Base-by-base conservation (phyloP, 1,284 basidiomycete species). In the Coniophora puteana region DNA sequence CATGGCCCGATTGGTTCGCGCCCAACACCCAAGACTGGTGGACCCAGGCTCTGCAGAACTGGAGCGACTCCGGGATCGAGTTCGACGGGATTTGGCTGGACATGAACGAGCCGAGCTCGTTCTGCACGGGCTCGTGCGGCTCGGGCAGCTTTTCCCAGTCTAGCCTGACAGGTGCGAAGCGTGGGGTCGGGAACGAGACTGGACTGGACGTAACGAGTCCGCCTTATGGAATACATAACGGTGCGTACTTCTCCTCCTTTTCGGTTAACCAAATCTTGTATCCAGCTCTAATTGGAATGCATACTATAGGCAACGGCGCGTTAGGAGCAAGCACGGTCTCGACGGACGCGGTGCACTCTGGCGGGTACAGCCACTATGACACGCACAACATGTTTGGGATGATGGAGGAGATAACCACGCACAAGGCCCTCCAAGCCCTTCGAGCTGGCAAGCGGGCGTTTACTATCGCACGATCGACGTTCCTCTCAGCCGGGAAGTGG, bases 61-160 rank as follows among this genome's bases (percentile, higher is more conserved):
- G 80, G 79, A 72, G 67, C 12, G 50, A 64, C n/a, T 53, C 65
- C 3, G 80, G 80, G 2, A 69, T 86, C 17, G 67, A 74, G 29
- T 82, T 78, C 52, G 76, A 76, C 26, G 83, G 83, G 4, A 75
- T 87, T 38, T 89, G 85, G 86, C 67, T 87, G 1, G 86, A 89
- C 57, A 85, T 87, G 80, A 84, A 85, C 40, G 82, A 85, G 49
- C 67, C 71, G 11, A 74, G 72, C 28, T 81, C 78, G 3, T 83
- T 84, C 58, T 83, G 80, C 55, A 65, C 72, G 38, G 68, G 74
- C 21, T 79, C 79, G 22, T 83, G 82, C 68, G 33, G 80, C 79
- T 44, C 42, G 72, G 56, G 13, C 38, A 24, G 13, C n/a, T 7
- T n/a, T 7, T 16, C 5, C 36, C 50, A 24, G 58, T 62, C 36